A percentile compares a stretch with the other conserved stretches of the same genome.
Evolutionary conservation across 1,139 yeast species (phyloP).

Genomic region (Lodderomyces oxycetoniae): DNA sequence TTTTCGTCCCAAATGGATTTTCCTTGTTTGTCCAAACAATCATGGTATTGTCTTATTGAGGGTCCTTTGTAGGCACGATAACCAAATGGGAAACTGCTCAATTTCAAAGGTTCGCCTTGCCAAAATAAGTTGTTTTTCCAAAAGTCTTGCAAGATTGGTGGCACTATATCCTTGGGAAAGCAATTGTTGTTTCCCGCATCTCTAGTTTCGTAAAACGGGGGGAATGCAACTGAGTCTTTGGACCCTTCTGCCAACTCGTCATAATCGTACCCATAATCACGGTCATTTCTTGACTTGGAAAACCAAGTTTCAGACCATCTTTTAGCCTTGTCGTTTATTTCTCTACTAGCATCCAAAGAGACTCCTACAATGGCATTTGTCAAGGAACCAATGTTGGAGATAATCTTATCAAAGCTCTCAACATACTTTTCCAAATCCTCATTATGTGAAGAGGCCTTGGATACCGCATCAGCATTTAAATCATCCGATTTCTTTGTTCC

Average conservation of each 20-base stretch:
- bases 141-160: conserved; percentile 10
- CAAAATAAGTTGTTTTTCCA: conserved; percentile 12
- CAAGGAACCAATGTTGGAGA: conserved; percentile 13
- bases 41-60: conserved; percentile 51
- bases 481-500: no score
- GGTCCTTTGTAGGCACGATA: conserved; percentile 61
- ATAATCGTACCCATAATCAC: conserved; percentile 4
- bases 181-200: conserved; percentile 9
- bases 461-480: no score
- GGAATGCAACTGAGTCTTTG: conserved; percentile 9
- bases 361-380: conserved; percentile 17
- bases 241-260: conserved; percentile 2
- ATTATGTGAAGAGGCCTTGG: no score
- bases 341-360: conserved; percentile 23
- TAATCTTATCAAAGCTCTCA: conserved; percentile 18
- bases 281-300: conserved; percentile 8
- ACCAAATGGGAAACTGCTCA: conserved; percentile 40
- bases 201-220: conserved; percentile 13
- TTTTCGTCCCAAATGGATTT: conserved; percentile 70
- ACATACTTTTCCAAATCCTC: conserved; percentile 18
- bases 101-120: conserved; percentile 8
- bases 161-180: background rate
- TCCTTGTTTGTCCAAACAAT: conserved; percentile 63
- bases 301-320: conserved; percentile 19
- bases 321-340: conserved; percentile 22